Base-by-base conservation (phyloP, 257 asterid genomes). In the Gardenia jasminoides region DNA sequence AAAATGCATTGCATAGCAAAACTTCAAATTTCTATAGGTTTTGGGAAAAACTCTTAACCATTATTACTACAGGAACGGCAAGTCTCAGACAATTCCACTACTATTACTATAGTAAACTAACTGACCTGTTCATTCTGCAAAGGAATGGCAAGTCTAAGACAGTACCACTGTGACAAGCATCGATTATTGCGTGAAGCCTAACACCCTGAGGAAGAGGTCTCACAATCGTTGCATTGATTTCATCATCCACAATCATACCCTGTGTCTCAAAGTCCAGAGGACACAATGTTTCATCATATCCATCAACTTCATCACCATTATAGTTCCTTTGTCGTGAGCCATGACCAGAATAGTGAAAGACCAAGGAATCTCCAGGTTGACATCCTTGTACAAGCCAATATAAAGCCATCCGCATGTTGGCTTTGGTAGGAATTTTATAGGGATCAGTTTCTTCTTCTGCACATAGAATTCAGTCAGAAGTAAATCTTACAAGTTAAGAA, bases 201-300 rank as follows among this genome's bases (percentile, higher is more conserved):
- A 79, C 98, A n/a, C 99, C 98, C 15, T n/a, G 86, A 54, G 93
- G 93, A 72, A 95, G 89, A 83, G 99, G 97, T 78, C 92, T 89
- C 82, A 92, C 97, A 80, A 93, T 85, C 47, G 96, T 82, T 71
- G 92, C 94, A 85, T 95, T 95, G 72, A 95, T 91, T 80, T 95
- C 99, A 83, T 95, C 96, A 84, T 95, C 98, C 22, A 95, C 97
- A 81, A 95, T 91, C 98, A 95, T 95, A 58, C 98, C 98, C 89
- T 93, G 97, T 12, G 96, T 95, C 86, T 93, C 97, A 17, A 93
- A 93, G 86, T 95, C 97, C 73, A 95, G 83, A 54, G 99, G 99
- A 76, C 99, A 95, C 82, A 95, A 85, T 46, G 98, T 93, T 88
- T 95, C 99, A 86, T 95, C 97, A 68, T 88, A 92, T 84, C 98